Conservation (phyloP, 441 rosid genomes). For the Erodium trifolium region DNA sequence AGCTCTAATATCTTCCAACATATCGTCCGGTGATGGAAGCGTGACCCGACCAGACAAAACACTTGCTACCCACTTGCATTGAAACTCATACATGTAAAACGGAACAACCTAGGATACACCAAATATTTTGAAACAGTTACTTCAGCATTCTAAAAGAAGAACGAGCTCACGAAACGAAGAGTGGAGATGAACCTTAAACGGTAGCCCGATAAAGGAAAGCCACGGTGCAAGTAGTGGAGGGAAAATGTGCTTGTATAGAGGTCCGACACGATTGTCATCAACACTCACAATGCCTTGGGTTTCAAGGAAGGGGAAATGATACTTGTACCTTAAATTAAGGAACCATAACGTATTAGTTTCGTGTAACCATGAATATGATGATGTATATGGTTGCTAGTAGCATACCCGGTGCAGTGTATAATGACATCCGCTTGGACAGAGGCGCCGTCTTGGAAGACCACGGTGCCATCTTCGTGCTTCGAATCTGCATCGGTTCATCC, state of each 20-base stretch:
- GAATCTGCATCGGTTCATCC: conserved; percentile 40
- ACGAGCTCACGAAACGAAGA: too few relatives aligned
- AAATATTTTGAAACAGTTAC: not conserved
- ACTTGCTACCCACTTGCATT: conserved; percentile 77
- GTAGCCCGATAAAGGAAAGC: conserved; percentile 61
- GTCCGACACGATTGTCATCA: conserved; percentile 65
- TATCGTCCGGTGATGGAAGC: too few relatives aligned
- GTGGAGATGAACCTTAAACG: too few relatives aligned
- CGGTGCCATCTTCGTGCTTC: conserved; percentile 41
- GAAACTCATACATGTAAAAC: conserved; percentile 39
- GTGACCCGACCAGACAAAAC: conserved; percentile 41
- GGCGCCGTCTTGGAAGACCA: conserved; percentile 49
- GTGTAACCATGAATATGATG: too few relatives aligned
- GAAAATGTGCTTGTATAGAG: conserved; percentile 63
- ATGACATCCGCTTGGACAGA: conserved; percentile 45
- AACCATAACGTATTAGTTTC: not conserved
- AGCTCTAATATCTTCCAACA: too few relatives aligned
- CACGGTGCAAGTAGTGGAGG: conserved; percentile 58
- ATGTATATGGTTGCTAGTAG: not conserved
- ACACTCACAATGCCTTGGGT: conserved; percentile 45
- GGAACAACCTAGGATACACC: conserved; percentile 33
- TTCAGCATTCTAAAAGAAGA: not conserved
- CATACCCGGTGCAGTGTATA: conserved; percentile 71
- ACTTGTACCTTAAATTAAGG: conserved; percentile 41
- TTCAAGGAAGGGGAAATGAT: conserved; percentile 58